Evolutionary conservation across 192 early-diverging fungal genomes (phyloP), one percentile per base, ranked within the genome.

Genomic region (Podila epicladia): DNA sequence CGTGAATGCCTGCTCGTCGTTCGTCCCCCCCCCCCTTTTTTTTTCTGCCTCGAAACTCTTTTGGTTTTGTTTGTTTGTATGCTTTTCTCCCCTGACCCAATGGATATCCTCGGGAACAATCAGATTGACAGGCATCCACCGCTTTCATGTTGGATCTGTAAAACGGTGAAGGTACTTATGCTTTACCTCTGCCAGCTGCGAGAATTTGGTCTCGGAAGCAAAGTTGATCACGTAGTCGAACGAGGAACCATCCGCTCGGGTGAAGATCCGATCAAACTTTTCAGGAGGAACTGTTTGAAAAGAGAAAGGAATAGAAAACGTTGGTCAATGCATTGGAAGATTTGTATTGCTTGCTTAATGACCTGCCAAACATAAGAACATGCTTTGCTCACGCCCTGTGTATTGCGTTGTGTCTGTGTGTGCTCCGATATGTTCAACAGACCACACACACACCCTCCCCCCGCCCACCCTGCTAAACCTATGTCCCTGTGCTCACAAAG

Each of bases 191-290:
- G 91, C 87, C 0, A 90, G 75, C 75, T 95, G 96, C 0, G 94
- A 95, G 82, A 96, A 97, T 72, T 96, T 96, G 62, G 91, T 94
- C 74, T 98, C 96, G 19, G 92, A 90, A 15, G 95, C 96, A 73
- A 95, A 88, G 83, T 99, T 96, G 86, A 98, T 92, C 8, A 98
- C 97, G 67, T 93, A 95, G 85, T 99, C 97, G 83, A 92, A 98
- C 41, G 85, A 73, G 4, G 74, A 73, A 7, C 87, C 89, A 64
- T 94, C 91, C 32, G 88, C 88, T 20, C 85, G 82, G 9, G 88
- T 85, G 82, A 93, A 97, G 31, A 89, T 91, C 64, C 90, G 89
- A 73, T 92, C 91, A 57, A 93, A 88, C 33, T 91, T 87, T 64
- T 88, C 94, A 91, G 74, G 64, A 41, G 75, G 75, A 51, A 78